A percentile compares a stretch with the other conserved stretches of the same genome.
phyloP scores from a whole-genome alignment of 768 basidiomycete species.

The Auricularia sp. region DNA sequence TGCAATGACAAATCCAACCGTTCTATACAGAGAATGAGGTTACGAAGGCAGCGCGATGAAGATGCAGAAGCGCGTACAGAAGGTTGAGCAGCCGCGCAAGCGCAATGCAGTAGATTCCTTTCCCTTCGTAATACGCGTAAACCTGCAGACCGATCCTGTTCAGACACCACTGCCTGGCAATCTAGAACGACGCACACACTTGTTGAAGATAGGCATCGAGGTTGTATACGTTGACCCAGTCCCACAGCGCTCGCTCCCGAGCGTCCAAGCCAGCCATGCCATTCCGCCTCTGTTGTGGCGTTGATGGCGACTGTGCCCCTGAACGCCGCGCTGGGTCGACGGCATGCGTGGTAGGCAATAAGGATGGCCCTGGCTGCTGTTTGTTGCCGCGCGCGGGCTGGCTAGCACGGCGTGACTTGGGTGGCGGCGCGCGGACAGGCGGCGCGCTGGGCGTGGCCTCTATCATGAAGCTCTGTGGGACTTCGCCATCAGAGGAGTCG shows the following conservation, averaged over 20 bases:
- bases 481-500: constrained; percentile 71
- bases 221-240: constrained; percentile 98
- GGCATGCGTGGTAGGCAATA: not conserved
- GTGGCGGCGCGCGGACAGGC: constrained; percentile 2
- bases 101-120: constrained; percentile 93
- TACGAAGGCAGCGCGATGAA: constrained; percentile 9
- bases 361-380: not conserved
- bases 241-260: constrained; percentile 90
- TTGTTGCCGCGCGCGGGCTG: not conserved
- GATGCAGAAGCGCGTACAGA: constrained; percentile 42
- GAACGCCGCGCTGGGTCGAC: not conserved
- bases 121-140: constrained; percentile 92
- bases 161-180: not conserved
- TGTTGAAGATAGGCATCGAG: constrained; percentile 92
- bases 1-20: constrained; percentile 94
- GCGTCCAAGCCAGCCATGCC: constrained; percentile 62
- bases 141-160: constrained; percentile 16
- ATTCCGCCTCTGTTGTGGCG: not conserved
- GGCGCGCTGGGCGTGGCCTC: constrained; percentile 40
- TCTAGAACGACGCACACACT: constrained; percentile 26
- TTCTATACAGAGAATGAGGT: constrained; percentile 38
- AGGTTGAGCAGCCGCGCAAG: constrained; percentile 86
- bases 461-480: constrained; percentile 78
- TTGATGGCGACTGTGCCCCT: not conserved
- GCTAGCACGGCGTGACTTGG: constrained; percentile 1